These are phyloP conservation scores for Gossypium gossypioides DNA, from an alignment of 441 rosid genomes.

Conservation along the genomic window DNA sequence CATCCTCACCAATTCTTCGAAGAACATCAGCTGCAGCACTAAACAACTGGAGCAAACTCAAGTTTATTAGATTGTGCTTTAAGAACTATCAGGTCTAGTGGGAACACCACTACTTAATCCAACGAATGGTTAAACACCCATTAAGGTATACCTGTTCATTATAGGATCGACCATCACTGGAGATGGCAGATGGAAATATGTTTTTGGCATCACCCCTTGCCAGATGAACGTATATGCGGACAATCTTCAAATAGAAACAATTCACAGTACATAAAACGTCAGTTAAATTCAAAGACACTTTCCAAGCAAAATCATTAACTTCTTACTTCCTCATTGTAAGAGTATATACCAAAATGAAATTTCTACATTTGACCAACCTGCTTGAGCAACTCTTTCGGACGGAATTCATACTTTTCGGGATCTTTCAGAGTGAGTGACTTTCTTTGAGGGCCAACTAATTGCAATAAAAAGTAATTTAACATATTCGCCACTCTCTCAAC, in stretches of 20 bases:
- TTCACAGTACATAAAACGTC: not conserved
- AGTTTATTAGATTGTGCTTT: constrained; percentile 16
- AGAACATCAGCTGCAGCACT: constrained; percentile 81
- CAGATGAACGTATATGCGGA: constrained; percentile 75
- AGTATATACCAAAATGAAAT: constrained; percentile 3
- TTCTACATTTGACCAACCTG: constrained; percentile 46
- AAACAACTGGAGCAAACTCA: constrained; percentile 50
- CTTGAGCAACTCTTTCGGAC: constrained; percentile 83
- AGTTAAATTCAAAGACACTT: not conserved
- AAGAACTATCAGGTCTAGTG: not conserved
- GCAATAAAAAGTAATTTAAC: constrained; percentile 93
- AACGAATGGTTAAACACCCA: not conserved
- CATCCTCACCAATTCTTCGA: constrained; percentile 70
- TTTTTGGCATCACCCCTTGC: constrained; percentile 72
- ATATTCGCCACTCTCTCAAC: constrained; percentile 95
- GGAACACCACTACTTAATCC: not conserved
- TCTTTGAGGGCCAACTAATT: constrained; percentile 96
- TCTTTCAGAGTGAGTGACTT: constrained; percentile 82
- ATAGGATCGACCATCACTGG: constrained; percentile 90
- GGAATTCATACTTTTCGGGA: constrained; percentile 95
- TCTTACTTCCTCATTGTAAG: not conserved
- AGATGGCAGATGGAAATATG: constrained; percentile 82
- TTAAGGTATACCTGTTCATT: constrained; percentile 62
- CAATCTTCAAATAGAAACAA: constrained; percentile 49
- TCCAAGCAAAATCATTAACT: not conserved